These are phyloP conservation scores for Exophiala calicioides DNA, from an alignment of 2,329 filamentous ascomycete species.

Conservation along the genomic window DNA sequence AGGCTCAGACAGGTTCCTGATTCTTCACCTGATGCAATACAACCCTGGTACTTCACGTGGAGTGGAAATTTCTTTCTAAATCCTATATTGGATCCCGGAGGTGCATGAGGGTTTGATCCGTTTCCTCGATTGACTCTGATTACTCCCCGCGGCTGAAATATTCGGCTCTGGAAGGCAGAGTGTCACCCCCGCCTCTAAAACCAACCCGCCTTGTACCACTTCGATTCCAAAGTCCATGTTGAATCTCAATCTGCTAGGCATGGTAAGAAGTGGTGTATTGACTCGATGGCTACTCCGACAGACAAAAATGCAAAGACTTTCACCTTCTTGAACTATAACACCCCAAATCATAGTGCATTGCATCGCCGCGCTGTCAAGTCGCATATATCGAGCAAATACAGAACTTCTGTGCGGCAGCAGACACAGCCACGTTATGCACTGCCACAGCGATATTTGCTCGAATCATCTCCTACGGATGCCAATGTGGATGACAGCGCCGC, in stretches of 20 bases:
- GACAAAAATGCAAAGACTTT: constrained; percentile 6
- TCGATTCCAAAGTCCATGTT: background rate
- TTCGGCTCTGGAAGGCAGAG: too few relatives aligned
- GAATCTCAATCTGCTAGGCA: background rate
- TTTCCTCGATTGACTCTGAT: too few relatives aligned
- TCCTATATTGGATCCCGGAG: too few relatives aligned
- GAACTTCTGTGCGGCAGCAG: constrained; percentile 18
- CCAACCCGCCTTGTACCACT: too few relatives aligned
- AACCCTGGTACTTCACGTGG: too few relatives aligned
- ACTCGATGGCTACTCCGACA: constrained; percentile 6
- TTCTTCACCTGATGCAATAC: too few relatives aligned
- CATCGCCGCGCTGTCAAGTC: constrained; percentile 20
- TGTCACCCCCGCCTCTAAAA: too few relatives aligned
- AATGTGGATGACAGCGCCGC: background rate
- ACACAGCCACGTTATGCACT: constrained; percentile 20
- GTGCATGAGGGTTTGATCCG: too few relatives aligned
- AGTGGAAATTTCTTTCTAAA: too few relatives aligned
- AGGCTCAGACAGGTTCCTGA: too few relatives aligned
- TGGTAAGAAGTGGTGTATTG: constrained; percentile 1
- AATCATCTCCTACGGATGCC: background rate
- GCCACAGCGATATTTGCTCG: background rate
- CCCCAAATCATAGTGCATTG: constrained; percentile 16
- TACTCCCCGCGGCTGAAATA: too few relatives aligned
- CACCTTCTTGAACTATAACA: constrained; percentile 20
- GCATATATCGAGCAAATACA: constrained; percentile 24